phyloP scores from a whole-genome alignment of 2,329 filamentous ascomycete genomes.

The Catunica adiposa region DNA sequence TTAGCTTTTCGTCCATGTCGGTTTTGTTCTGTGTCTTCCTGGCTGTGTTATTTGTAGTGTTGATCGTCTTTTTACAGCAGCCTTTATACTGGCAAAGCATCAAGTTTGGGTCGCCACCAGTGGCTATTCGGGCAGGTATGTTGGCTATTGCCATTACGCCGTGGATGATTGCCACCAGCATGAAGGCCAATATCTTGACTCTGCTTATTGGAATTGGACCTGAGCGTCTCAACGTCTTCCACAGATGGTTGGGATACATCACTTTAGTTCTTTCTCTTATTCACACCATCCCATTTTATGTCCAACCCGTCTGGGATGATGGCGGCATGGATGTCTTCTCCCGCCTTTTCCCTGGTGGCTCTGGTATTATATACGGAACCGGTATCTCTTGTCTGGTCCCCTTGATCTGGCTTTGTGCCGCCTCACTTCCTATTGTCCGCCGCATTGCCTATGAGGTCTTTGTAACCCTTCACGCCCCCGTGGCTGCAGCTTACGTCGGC shows the following conservation, averaged over 20 bases:
- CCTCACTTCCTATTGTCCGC: constrained; percentile 65
- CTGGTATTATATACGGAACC: constrained; percentile 65
- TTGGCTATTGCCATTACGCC: constrained; percentile 79
- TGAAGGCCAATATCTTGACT: constrained; percentile 77
- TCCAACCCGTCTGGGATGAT: constrained; percentile 75
- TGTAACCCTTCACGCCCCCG: constrained; percentile 64
- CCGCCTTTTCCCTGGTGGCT: constrained; percentile 47
- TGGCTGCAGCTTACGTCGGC: constrained; percentile 62
- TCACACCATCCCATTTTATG: constrained; percentile 76
- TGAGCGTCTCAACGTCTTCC: constrained; percentile 80
- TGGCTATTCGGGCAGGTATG: constrained; percentile 82
- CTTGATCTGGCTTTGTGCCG: constrained; percentile 65
- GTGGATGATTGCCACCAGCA: constrained; percentile 79
- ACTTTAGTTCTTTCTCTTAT: constrained; percentile 69
- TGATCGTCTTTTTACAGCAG: constrained; percentile 76
- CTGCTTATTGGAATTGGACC: constrained; percentile 80
- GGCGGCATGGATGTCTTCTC: constrained; percentile 55
- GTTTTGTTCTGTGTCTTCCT: constrained; percentile 52
- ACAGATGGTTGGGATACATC: constrained; percentile 80
- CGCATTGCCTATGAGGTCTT: constrained; percentile 74
- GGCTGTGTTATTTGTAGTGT: constrained; percentile 53
- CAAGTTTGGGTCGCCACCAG: constrained; percentile 66
- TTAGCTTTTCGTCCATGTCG: constrained; percentile 68
- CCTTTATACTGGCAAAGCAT: constrained; percentile 85
- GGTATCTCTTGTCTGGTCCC: constrained; percentile 71